Base-by-base conservation (phyloP, 2,329 filamentous ascomycete genomes). In the Aureobasidium sp. region DNA sequence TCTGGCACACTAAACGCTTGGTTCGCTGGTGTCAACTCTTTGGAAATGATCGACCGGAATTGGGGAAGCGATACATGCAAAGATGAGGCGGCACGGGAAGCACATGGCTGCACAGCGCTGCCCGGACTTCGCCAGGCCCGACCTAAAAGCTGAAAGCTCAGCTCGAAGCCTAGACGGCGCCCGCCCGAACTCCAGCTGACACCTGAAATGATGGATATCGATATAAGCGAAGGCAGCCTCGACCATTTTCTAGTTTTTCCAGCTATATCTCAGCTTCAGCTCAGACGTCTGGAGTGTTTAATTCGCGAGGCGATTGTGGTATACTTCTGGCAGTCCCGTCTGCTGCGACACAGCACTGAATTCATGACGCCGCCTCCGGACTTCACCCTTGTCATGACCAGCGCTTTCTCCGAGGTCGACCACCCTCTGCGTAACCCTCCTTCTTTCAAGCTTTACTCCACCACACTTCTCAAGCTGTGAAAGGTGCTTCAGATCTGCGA, bases 401-500 rank as follows among this genome's bases (percentile, higher is more conserved):
- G 29, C 27, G 53, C 50, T 26, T 57, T 44, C 27, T 46, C 53
- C 53, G 53, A 36, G 39, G 10, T 29, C 41, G 29, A 34, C 51
- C 37, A 46, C 24, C n/a, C n/a, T 36, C 41, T 57, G 53, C 39
- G 53, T 36, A 34, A 57, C 53, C 53, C 41, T 46, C 53, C 20
- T 10, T 36, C 39, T 46, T 15, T 24, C 53, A 27, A 56, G 44
- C 53, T 46, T 34, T 57, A 36, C 39, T 57, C 29, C 24, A 44
- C 53, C 39, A 29, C 36, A 32, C 37, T 20, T 27, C 34, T 12
- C 8, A 46, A 46, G 53, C 53, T 34, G 53, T 57, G 53, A 29
- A 46, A 46, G 53, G 53, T 57, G 53, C 53, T 57, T 46, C 39
- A 57, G 53, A 46, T 57, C 53, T 46, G 41, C 53, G 39, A 55